Evolutionary conservation across 208 protist genomes (phyloP).

Genomic region (Naegleria gruberi): DNA sequence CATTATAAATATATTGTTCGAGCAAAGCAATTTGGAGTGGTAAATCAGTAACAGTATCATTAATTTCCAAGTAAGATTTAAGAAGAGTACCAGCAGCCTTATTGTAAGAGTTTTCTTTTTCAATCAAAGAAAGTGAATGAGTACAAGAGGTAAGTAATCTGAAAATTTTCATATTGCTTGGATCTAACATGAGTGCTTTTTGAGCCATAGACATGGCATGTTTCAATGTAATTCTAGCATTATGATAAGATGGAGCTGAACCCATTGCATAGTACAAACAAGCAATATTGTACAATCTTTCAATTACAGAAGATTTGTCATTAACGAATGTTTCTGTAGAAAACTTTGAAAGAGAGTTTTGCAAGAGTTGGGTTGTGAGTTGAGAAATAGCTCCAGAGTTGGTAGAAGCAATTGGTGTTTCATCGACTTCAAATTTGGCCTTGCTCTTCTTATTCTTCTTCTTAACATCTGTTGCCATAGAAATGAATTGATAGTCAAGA

Average conservation of each 20-base stretch:
- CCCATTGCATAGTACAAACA: background rate
- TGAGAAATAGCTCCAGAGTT: background rate
- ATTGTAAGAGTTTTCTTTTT: background rate
- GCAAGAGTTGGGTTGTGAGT: background rate
- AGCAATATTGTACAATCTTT: background rate
- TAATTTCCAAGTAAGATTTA: background rate
- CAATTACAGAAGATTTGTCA: background rate
- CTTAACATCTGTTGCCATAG: background rate
- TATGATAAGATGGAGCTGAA: background rate
- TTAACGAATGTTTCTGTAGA: background rate
- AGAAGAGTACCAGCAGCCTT: background rate
- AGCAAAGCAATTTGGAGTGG: background rate
- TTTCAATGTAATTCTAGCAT: background rate
- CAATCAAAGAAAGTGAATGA: background rate
- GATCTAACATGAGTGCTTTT: conserved; percentile 6
- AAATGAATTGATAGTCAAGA: background rate
- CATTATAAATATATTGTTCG: background rate
- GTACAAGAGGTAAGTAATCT: background rate
- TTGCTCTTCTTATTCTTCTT: background rate
- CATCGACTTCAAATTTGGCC: background rate
- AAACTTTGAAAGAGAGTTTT: background rate
- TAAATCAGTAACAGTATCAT: background rate
- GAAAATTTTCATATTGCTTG: background rate
- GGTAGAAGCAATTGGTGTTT: background rate
- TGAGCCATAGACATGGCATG: background rate